A percentile compares a stretch with the other conserved stretches of the same genome.
Conservation (phyloP, 2,329 filamentous ascomycete genomes). For the Thelonectria blattea region DNA sequence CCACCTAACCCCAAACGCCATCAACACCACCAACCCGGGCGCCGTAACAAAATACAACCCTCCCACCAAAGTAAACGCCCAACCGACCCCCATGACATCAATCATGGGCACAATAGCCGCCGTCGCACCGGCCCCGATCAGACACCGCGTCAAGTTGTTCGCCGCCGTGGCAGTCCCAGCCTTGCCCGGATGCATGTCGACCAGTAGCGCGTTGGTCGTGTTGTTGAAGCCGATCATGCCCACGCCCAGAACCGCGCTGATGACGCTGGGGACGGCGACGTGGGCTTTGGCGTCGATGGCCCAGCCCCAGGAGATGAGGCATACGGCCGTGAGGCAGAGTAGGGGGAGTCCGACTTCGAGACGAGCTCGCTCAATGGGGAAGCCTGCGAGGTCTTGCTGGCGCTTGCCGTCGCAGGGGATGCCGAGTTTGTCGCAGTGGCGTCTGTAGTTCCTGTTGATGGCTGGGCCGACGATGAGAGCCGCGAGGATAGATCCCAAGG, state of each 20-base stretch:
- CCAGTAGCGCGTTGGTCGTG: slow-evolving; percentile 56
- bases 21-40: slow-evolving; percentile 50
- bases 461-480: slow-evolving; percentile 57
- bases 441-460: slow-evolving; percentile 72
- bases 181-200: slow-evolving; percentile 60
- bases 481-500: slow-evolving; percentile 55
- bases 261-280: slow-evolving; percentile 53
- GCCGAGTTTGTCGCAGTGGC: slow-evolving; percentile 60
- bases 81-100: slow-evolving; percentile 55
- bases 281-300: slow-evolving; percentile 49
- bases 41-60: slow-evolving; percentile 48
- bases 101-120: slow-evolving; percentile 61
- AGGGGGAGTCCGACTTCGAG: slow-evolving; percentile 58
- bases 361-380: slow-evolving; percentile 59
- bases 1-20: slow-evolving; percentile 52
- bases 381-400: slow-evolving; percentile 54
- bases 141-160: slow-evolving; percentile 62
- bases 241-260: slow-evolving; percentile 54
- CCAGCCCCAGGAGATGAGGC: slow-evolving; percentile 60
- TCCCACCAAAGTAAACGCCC: slow-evolving; percentile 57
- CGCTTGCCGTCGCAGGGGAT: slow-evolving; percentile 60
- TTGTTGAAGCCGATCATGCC: slow-evolving; percentile 62
- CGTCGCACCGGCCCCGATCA: slow-evolving; percentile 59
- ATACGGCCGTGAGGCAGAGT: slow-evolving; percentile 54
- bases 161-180: slow-evolving; percentile 62